Conservation (phyloP, 768 basidiomycete genomes). For the Tricholoma bakamatsutake region DNA sequence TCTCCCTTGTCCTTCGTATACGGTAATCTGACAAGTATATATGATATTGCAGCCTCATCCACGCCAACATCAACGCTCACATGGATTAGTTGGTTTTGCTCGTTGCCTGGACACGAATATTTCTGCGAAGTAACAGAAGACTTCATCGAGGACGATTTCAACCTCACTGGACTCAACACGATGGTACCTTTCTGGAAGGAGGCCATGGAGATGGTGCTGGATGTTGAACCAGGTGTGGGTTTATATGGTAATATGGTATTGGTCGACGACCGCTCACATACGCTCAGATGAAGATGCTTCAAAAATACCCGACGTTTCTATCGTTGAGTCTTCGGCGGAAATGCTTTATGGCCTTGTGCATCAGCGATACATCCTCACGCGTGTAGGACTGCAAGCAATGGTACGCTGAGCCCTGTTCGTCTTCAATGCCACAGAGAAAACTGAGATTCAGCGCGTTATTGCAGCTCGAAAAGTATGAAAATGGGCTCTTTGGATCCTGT, state of each 20-base stretch:
- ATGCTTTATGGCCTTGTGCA: constrained; percentile 97
- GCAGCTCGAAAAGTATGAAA: constrained; percentile 95
- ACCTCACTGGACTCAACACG: constrained; percentile 90
- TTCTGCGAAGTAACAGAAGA: constrained; percentile 98
- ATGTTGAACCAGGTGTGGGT: constrained; percentile 92
- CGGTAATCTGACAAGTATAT: constrained; percentile 16
- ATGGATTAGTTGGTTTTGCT: constrained; percentile 97
- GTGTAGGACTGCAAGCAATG: constrained; percentile 92
- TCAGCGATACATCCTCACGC: constrained; percentile 94
- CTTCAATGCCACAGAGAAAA: constrained; percentile 3
- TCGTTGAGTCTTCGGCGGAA: constrained; percentile 96
- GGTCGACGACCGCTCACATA: constrained; percentile 3
- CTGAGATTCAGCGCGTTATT: constrained; percentile 9
- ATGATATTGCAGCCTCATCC: constrained; percentile 60
- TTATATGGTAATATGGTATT: not conserved
- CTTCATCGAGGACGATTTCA: constrained; percentile 99
- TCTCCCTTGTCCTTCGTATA: constrained; percentile 2
- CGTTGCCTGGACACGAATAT: constrained; percentile 93
- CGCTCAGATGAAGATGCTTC: constrained; percentile 77
- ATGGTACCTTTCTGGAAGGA: constrained; percentile 99
- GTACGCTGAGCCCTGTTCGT: constrained; percentile 37
- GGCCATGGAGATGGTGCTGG: constrained; percentile 99
- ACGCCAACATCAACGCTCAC: constrained; percentile 89
- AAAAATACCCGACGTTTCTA: constrained; percentile 97
- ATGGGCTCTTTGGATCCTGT: constrained; percentile 85